phyloP scores from a whole-genome alignment of 176 grass and related monocot genomes.

The Cymbopogon citratus region DNA sequence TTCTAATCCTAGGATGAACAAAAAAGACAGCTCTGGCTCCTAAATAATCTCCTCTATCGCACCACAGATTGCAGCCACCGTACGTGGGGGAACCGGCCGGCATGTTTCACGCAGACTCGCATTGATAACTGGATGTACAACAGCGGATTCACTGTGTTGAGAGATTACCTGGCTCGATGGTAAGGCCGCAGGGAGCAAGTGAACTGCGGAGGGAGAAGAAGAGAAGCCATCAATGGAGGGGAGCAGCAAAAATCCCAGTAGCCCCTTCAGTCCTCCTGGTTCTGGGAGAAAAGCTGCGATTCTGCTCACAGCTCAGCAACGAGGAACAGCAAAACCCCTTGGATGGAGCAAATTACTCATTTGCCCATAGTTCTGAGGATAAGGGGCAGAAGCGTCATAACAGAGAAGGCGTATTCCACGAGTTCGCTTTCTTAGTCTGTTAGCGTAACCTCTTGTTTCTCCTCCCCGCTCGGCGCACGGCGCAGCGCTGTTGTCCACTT shows the following conservation, averaged over 20 bases:
- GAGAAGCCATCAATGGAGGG: conserved; percentile 33
- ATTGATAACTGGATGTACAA: not conserved
- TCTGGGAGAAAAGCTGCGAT: not conserved
- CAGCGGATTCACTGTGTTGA: no score
- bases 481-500: not conserved
- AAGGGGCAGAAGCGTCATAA: conserved; percentile 16
- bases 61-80: no score
- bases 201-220: conserved; percentile 26
- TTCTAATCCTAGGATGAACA: not conserved
- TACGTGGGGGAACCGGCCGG: no score
- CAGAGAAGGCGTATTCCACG: rapidly evolving
- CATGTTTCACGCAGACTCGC: no score
- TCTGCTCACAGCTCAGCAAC: not conserved
- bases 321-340: conserved; percentile 4
- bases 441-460: not conserved
- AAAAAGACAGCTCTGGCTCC: not conserved
- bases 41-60: not conserved
- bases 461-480: not conserved
- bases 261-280: not conserved
- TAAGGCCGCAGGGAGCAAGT: conserved; percentile 14
- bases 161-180: conserved; percentile 22
- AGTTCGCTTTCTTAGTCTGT: not conserved
- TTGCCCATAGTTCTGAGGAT: not conserved
- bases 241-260: conserved; percentile 7
- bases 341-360: not conserved